Evolutionary conservation across 768 basidiomycete species (phyloP).

Genomic region (Porphyrellus cyaneotinctus): DNA sequence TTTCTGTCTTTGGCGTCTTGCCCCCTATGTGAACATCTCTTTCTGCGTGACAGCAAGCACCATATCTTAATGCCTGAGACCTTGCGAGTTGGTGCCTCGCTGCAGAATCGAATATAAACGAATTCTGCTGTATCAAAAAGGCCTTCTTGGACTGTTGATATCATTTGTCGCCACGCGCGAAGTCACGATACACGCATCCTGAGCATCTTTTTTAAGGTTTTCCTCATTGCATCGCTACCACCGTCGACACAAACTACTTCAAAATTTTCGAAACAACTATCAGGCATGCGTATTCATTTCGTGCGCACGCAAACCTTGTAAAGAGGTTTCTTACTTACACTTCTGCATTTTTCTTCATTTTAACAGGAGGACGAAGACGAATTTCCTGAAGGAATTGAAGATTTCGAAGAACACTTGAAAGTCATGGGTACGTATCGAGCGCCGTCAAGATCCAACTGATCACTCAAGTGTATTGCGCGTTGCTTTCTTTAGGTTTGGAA

Average conservation of each 20-base stretch:
- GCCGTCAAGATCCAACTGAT: background rate
- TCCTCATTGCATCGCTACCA: slow-evolving; percentile 6
- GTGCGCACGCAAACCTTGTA: slow-evolving; percentile 13
- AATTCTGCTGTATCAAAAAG: slow-evolving; percentile 7
- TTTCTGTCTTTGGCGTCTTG: slow-evolving; percentile 15
- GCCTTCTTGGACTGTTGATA: slow-evolving; percentile 4
- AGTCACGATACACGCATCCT: background rate
- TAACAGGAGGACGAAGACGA: slow-evolving; percentile 25
- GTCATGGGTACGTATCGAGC: slow-evolving; percentile 17
- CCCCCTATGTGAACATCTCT: slow-evolving; percentile 18
- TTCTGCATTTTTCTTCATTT: background rate
- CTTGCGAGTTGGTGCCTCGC: slow-evolving; percentile 26
- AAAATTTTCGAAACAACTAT: slow-evolving; percentile 6
- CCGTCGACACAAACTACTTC: slow-evolving; percentile 3
- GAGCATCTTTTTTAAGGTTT: background rate
- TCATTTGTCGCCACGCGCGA: slow-evolving; percentile 5
- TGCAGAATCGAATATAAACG: slow-evolving; percentile 1
- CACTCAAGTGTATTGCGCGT: background rate
- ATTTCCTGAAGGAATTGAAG: slow-evolving; percentile 16
- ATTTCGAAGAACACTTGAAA: slow-evolving; percentile 6
- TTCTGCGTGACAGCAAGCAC: slow-evolving; percentile 26
- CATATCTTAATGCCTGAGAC: slow-evolving; percentile 19
- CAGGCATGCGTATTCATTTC: slow-evolving; percentile 17
- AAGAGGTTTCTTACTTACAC: slow-evolving; percentile 1
- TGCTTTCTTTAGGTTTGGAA: slow-evolving; percentile 7